Evolutionary conservation across 2,329 filamentous ascomycete genomes (phyloP), one percentile per base, ranked within the genome.

Genomic region (Botryotinia narcissicola): DNA sequence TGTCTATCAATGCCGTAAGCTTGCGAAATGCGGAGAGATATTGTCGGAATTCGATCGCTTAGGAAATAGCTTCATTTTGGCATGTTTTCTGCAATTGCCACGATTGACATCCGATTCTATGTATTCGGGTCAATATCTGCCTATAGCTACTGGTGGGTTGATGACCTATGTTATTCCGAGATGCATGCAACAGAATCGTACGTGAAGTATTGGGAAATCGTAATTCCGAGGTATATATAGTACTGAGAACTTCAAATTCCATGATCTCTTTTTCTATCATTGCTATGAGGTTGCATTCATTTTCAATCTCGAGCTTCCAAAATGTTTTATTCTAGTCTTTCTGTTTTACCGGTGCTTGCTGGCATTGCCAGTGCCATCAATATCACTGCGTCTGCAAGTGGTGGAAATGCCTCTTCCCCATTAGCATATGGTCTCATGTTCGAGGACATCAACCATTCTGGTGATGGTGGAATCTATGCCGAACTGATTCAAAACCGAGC

Each of bases 401-500:
- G 79, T 42, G 79, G 79, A 20, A 80, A 79, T 77, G 74, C 73
- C 3, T 77, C 79, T 18, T 78, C 77, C 14, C 77, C 78, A 12
- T 64, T 78, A 4, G 75, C 76, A 67, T 81, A 80, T 68, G 78
- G 79, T 29, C 70, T 79, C 16, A 80, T 81, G 79, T 80, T 80
- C 61, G 79, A 81, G 68, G 79, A 80, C 51, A 81, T 80, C 54
- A 80, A 77, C 35, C 76, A 80, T 66, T 80, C 78, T 20, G 79
- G 79, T 8, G 79, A 80, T 71, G 79, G 79, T 22, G 79, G 78
- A 12, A 79, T 80, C 40, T 93, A 93, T 79, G 91, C 89, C 67
- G 91, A 93, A 79, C 81, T 93, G 73, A 87, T 93, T 73, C 87
- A 86, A 70, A 93, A 93, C 81, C 87, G 90, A 67, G 91, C 90